Base-by-base conservation (phyloP, 345 rosid genomes). In the Durio zibethinus region DNA sequence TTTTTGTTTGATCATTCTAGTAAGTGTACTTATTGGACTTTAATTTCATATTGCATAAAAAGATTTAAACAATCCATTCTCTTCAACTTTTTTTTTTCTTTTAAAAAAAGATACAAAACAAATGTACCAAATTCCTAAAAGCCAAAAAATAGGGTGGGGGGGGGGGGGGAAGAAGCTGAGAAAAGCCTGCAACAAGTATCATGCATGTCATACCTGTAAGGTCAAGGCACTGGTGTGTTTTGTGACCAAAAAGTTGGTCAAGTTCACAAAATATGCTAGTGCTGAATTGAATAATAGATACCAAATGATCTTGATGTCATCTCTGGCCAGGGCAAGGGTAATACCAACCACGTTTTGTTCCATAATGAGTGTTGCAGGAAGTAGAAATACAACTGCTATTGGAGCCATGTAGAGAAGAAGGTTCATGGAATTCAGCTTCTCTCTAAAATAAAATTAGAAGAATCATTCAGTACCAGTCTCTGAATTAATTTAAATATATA, bases 381-480 rank as follows among this genome's bases (percentile, higher is more conserved):
- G 92, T 62, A 97, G 90, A 74, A 92, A 87, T 33, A 91, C 91
- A 8, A 97, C 99, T 23, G 99, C 99, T 77, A 97, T 85, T 0
- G 99, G 99, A 80, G 98, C 97, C 99, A 97, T 97, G 88, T 97
- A 97, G 5, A 97, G 89, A 52, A 97, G 96, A 14, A 97, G 93
- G 80, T 97, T 97, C 98, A 97, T 94, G 33, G 99, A 94, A 87
- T 94, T 92, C 76, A 97, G 91, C 90, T 94, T 97, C 88, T 97
- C 99, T 92, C 99, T 97, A 77, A 18, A 86, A 81, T 53, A 76
- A 36, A 72, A 77, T 33, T 31, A 35, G 31, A 29, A 65, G 57
- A n/a, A 2, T 9, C 23, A 74, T 80, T 86, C 72, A 86, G 74
- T 70, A 71, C 56, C 12, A 67, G 48, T 40, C 2, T 74, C n/a